Evolutionary conservation across 2,329 filamentous ascomycete genomes (phyloP).

Genomic region (Pezicula radicicola): DNA sequence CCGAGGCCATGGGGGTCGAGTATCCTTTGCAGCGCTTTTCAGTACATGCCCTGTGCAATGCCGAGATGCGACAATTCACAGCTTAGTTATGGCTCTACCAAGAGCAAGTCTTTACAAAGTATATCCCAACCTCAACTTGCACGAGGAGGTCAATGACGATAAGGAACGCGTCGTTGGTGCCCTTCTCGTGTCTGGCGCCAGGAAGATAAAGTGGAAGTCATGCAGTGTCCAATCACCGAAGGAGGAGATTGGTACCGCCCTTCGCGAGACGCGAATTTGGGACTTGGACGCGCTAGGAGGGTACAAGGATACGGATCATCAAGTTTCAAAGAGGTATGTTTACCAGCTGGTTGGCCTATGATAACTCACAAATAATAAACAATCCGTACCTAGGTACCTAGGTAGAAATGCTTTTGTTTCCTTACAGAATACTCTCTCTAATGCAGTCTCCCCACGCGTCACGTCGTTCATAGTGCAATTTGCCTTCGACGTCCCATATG

Average conservation of each 20-base stretch:
- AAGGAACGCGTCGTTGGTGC: slow-evolving; percentile 13
- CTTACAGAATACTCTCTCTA: too few relatives aligned
- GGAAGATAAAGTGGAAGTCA: slow-evolving; percentile 18
- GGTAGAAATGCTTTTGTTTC: too few relatives aligned
- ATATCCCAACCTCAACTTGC: slow-evolving; percentile 4
- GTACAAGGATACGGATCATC: too few relatives aligned
- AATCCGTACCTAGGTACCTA: too few relatives aligned
- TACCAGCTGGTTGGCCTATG: too few relatives aligned
- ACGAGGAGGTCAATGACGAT: slow-evolving; percentile 12
- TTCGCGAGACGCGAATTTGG: too few relatives aligned
- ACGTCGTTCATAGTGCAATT: too few relatives aligned
- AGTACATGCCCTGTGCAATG: neutral
- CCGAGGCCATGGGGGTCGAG: slow-evolving; percentile 6
- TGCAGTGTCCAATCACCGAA: neutral
- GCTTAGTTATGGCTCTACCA: neutral
- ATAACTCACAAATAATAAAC: too few relatives aligned
- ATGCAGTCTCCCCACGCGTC: too few relatives aligned
- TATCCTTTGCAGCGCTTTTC: neutral
- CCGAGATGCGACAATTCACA: neutral
- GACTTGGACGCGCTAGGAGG: too few relatives aligned
- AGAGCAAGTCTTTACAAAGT: neutral
- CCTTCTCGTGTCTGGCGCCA: slow-evolving; percentile 18
- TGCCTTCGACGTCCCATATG: too few relatives aligned
- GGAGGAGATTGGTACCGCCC: neutral
- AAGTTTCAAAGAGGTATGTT: too few relatives aligned